Evolutionary conservation across 257 asterid genomes (phyloP).

Genomic region (Nicotiana otophora): DNA sequence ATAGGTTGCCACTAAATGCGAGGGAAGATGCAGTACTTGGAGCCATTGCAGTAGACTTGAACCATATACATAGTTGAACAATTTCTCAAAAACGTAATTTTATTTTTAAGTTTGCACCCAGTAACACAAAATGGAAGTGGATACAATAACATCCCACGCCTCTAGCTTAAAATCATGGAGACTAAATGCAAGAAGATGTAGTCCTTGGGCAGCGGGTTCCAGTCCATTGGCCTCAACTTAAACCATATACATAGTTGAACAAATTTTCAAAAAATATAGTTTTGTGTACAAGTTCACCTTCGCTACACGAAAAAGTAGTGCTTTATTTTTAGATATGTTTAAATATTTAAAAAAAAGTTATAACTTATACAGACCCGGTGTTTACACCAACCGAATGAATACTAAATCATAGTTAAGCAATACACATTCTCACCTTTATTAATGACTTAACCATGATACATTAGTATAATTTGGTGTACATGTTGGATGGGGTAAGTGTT

Average conservation of each 20-base stretch:
- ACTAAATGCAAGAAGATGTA: background rate
- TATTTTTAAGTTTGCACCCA: background rate
- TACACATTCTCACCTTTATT: no score
- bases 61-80: background rate
- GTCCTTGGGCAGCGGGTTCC: background rate
- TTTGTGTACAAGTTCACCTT: background rate
- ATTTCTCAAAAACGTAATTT: background rate
- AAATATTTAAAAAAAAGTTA: no score
- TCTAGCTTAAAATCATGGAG: background rate
- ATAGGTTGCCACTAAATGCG: background rate
- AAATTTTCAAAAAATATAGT: background rate
- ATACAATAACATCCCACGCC: background rate
- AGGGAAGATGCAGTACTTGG: background rate
- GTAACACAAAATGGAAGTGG: background rate
- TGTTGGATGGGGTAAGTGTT: no score
- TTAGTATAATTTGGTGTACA: no score
- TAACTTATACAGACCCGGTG: no score
- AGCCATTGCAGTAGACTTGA: background rate
- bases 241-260: background rate
- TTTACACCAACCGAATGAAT: no score
- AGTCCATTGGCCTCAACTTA: background rate
- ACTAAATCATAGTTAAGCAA: no score
- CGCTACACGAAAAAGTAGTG: background rate
- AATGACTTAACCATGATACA: no score
- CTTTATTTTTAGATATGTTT: no score